Evolutionary conservation across 148 eudicot genomes (phyloP).

Genomic region (Cornus kousa): DNA sequence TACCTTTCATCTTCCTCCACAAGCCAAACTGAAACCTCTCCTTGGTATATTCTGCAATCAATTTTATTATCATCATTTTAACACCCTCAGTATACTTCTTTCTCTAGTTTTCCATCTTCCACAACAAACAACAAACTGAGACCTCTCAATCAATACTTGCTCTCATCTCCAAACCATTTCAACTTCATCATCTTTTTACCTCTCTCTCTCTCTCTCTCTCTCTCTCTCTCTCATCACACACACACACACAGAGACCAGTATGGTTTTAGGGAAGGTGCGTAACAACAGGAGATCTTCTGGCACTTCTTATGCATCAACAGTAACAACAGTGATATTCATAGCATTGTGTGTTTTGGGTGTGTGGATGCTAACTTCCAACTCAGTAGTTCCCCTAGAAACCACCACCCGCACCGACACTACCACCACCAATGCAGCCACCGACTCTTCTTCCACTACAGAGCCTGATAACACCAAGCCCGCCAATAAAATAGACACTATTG

Average conservation of each 20-base stretch:
- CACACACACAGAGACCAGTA: not conserved
- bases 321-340: constrained; percentile 38
- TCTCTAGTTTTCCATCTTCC: not conserved
- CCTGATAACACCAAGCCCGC: constrained; percentile 7
- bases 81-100: not conserved
- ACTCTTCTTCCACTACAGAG: constrained; percentile 8
- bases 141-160: not conserved
- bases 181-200: not conserved
- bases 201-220: constrained; percentile 4
- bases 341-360: constrained; percentile 42
- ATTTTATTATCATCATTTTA: not conserved
- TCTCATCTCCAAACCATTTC: not conserved
- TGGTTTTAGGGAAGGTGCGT: constrained; percentile 37
- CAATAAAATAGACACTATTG: constrained; percentile 9
- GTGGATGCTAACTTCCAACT: constrained; percentile 49
- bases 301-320: constrained; percentile 37
- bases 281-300: constrained; percentile 46
- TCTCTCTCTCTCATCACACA: not conserved
- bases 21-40: constrained; percentile 24
- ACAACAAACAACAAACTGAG: not conserved
- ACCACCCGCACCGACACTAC: constrained; percentile 16
- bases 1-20: constrained; percentile 24
- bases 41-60: not conserved
- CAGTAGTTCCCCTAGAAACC: constrained; percentile 32
- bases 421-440: not conserved